Percentiles rank a stretch among this genome's conserved stretches.
phyloP scores from a whole-genome alignment of 495 filamentous ascomycete genomes.

The Penicillium diatomitis region DNA sequence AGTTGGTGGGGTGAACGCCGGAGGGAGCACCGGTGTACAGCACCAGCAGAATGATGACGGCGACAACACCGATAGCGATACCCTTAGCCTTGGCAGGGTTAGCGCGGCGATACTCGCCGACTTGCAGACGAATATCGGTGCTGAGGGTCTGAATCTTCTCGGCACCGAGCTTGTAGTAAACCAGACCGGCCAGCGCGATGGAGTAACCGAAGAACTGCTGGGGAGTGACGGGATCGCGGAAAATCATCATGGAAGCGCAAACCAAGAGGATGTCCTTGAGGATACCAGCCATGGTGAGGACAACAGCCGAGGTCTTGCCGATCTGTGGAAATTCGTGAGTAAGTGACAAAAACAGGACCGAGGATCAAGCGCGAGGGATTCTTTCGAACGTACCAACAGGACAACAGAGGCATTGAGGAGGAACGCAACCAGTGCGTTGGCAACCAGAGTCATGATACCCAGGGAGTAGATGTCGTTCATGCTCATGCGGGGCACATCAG shows the following conservation, averaged over 20 bases:
- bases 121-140: conserved; percentile 43
- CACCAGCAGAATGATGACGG: conserved; percentile 49
- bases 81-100: conserved; percentile 62
- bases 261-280: conserved; percentile 95
- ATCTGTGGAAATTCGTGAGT: conserved; percentile 51
- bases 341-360: no score
- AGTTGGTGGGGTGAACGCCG: conserved; percentile 12
- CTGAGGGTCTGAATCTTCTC: conserved; percentile 63
- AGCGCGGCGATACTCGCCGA: conserved; percentile 43
- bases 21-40: conserved; percentile 35
- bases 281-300: conserved; percentile 90
- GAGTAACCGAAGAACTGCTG: conserved; percentile 87
- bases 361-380: neutral
- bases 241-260: conserved; percentile 75
- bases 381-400: conserved; percentile 56
- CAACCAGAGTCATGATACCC: conserved; percentile 60
- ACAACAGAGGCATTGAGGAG: conserved; percentile 81
- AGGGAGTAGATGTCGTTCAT: conserved; percentile 62
- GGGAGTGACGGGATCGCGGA: conserved; percentile 64
- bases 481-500: conserved; percentile 59
- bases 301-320: conserved; percentile 87
- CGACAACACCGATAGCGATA: conserved; percentile 44
- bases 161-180: conserved; percentile 88
- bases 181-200: conserved; percentile 75
- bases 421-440: conserved; percentile 75